Conservation (phyloP, 1,139 yeast genomes). For the Saccharomycopsis hybrid region DNA sequence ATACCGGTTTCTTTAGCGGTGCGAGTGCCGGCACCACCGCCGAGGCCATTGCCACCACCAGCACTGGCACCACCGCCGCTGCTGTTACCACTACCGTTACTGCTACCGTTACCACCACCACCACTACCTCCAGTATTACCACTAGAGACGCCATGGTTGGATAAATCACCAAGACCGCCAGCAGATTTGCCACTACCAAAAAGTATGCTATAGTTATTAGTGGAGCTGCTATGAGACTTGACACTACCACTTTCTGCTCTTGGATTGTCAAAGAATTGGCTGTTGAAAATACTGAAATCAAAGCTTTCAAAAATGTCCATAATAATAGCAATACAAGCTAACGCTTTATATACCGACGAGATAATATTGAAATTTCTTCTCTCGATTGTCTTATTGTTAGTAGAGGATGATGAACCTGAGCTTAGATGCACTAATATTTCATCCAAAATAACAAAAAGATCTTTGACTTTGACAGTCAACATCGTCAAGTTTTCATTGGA, state of each 20-base stretch:
- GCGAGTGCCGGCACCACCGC: not conserved
- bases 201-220: not conserved
- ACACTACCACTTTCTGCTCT: slow-evolving; percentile 4
- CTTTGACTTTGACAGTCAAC: slow-evolving; percentile 34
- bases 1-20: slow-evolving; percentile 24
- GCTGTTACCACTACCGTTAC: not conserved
- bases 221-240: not conserved
- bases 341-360: slow-evolving; percentile 45
- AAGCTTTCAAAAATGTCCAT: slow-evolving; percentile 52
- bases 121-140: too few relatives aligned
- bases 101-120: too few relatives aligned
- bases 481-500: slow-evolving; percentile 43
- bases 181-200: not conserved
- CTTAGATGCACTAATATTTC: slow-evolving; percentile 39
- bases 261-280: not conserved
- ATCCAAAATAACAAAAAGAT: slow-evolving; percentile 35
- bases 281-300: slow-evolving; percentile 49
- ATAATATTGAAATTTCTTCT: slow-evolving; percentile 50
- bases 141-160: not conserved
- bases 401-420: not conserved
- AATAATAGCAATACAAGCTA: slow-evolving; percentile 44
- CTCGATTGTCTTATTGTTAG: slow-evolving; percentile 27
- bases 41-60: not conserved
- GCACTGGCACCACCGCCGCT: not conserved
- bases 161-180: not conserved